phyloP scores from a whole-genome alignment of 148 eudicot species.

The Cornus suecica region DNA sequence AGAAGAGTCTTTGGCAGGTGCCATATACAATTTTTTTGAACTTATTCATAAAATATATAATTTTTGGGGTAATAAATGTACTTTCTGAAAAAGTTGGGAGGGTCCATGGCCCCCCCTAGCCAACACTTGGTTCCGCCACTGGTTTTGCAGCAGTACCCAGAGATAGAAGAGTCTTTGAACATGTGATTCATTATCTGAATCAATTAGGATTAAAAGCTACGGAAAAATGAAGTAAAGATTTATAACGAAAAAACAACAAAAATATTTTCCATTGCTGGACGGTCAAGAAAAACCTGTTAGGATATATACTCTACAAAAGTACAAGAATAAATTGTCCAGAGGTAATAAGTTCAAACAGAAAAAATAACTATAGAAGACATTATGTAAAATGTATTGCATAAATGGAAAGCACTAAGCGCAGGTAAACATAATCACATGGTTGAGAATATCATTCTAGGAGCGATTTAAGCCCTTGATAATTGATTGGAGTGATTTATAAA shows the following conservation, averaged over 20 bases:
- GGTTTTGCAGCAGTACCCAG: not conserved
- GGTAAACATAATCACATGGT: too few species aligned
- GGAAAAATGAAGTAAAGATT: not conserved
- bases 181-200: not conserved
- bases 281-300: not conserved
- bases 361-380: too few species aligned
- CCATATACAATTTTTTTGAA: too few species aligned
- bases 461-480: too few species aligned
- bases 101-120: too few species aligned
- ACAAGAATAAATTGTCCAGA: not conserved
- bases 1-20: too few species aligned
- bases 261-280: not conserved
- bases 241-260: not conserved
- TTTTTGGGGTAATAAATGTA: too few species aligned
- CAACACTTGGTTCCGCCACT: too few species aligned
- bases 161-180: not conserved
- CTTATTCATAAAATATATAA: too few species aligned
- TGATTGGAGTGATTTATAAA: too few species aligned
- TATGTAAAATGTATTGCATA: not conserved
- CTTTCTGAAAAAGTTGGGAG: too few species aligned
- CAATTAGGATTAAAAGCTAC: not conserved
- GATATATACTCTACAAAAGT: not conserved
- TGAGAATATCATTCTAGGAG: too few species aligned
- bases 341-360: not conserved
- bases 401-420: not conserved